Evolutionary conservation across 768 basidiomycete species (phyloP).

Genomic region (Lactarius akahatsu): DNA sequence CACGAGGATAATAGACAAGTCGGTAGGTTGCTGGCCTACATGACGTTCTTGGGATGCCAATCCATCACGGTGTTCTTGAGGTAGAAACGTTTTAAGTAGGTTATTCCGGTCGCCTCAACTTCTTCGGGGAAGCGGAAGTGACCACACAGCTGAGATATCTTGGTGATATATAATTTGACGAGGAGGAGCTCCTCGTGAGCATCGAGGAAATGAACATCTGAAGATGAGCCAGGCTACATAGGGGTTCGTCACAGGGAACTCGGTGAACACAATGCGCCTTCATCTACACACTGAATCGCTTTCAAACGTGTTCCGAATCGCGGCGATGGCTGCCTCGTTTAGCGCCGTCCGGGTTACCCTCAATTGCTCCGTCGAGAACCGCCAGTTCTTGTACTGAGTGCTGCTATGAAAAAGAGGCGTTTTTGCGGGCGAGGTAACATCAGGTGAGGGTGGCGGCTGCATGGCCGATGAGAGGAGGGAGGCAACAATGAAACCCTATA

Average conservation of each 20-base stretch:
- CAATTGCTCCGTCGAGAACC: constrained; percentile 74
- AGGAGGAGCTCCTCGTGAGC: constrained; percentile 85
- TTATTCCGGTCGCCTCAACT: constrained; percentile 89
- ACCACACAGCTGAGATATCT: constrained; percentile 81
- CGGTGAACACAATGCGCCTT: not conserved
- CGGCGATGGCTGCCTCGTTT: constrained; percentile 73
- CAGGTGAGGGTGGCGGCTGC: constrained; percentile 19
- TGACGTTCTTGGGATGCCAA: constrained; percentile 98
- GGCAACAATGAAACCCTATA: not conserved
- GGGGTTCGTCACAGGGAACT: constrained; percentile 8
- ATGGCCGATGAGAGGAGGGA: not conserved
- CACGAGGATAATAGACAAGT: not conserved
- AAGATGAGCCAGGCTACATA: constrained; percentile 66
- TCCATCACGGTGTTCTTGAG: constrained; percentile 98
- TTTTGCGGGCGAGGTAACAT: constrained; percentile 30
- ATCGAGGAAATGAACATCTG: constrained; percentile 67
- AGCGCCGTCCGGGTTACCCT: constrained; percentile 57
- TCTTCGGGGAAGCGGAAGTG: constrained; percentile 88
- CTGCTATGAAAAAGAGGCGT: constrained; percentile 69
- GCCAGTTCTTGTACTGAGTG: constrained; percentile 85
- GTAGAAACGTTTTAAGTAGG: constrained; percentile 95
- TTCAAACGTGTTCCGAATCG: constrained; percentile 76
- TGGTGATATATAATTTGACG: constrained; percentile 84
- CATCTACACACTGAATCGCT: constrained; percentile 62
- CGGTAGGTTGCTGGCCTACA: constrained; percentile 54